phyloP scores from a whole-genome alignment of 2,329 filamentous ascomycete species.

The Emydomyces testavorans region DNA sequence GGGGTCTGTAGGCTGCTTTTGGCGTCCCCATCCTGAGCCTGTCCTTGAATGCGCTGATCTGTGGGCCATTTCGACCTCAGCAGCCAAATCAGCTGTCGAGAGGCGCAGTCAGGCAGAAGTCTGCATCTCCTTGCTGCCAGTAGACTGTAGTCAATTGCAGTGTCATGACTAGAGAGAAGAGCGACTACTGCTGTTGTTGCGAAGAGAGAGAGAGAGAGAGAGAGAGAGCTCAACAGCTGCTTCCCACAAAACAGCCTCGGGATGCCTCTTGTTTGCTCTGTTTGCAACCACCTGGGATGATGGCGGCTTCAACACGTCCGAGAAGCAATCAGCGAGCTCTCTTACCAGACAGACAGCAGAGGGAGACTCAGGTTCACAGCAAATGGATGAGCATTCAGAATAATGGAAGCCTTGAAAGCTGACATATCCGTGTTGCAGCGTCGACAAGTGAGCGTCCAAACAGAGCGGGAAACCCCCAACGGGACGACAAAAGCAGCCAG shows the following conservation, averaged over 20 bases:
- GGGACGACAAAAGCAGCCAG: not conserved
- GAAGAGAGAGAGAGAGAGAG: too few species aligned
- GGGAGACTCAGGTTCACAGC: not conserved
- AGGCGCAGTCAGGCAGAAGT: not conserved
- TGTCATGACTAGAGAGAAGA: not conserved
- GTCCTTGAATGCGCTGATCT: conserved; percentile 11
- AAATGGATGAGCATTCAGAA: not conserved
- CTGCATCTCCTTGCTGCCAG: not conserved
- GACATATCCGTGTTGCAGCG: conserved; percentile 10
- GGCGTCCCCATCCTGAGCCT: conserved; percentile 45
- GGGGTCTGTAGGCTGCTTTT: conserved; percentile 57
- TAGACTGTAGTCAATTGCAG: not conserved
- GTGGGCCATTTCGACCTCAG: conserved; percentile 2
- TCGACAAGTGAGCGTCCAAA: conserved; percentile 7
- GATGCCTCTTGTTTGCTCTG: conserved; percentile 22
- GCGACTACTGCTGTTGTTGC: too few species aligned
- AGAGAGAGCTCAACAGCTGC: too few species aligned
- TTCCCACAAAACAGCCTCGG: too few species aligned
- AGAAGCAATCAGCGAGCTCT: not conserved
- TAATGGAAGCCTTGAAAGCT: not conserved
- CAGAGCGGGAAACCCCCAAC: not conserved
- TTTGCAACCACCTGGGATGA: conserved; percentile 17
- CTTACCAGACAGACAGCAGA: not conserved
- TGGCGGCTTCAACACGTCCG: not conserved
- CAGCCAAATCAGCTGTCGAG: conserved; percentile 4